Base-by-base conservation (phyloP, 352 stramenopile species). In the Stephanocyclus meneghinianus region DNA sequence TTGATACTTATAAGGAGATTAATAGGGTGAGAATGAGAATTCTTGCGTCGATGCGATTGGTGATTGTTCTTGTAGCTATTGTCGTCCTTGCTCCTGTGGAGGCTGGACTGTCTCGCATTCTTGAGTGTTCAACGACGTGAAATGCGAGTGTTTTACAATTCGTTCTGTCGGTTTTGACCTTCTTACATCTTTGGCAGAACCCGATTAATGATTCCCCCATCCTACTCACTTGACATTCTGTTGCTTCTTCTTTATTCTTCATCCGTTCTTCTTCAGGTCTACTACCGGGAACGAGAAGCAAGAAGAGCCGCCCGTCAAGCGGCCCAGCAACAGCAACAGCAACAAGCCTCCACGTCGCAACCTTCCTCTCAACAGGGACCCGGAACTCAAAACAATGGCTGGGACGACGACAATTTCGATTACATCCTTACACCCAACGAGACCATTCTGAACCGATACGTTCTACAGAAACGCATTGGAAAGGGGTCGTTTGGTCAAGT, bases 401-500 rank as follows among this genome's bases (percentile, higher is more conserved):
- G 94, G 80, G 96, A 99, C 78, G 96, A 99, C 78, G 95, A 98
- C 57, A 94, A 97, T 50, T 98, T 96, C 71, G 96, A 99, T 83
- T 99, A 99, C 84, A 95, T 98, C 67, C 87, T 98, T 35, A 88
- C 96, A 15, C 70, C 94, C 29, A 93, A 96, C n/a, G 96, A 99
- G 83, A 84, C 98, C 32, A 93, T 99, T 71, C 90, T 87, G 50
- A 65, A 87, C 16, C 94, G 96, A 1, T 99, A 98, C 84, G 90
- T 96, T 71, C 92, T 99, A 40, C 92, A 98, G 51, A 94, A 96
- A 63, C 83, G 92, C 44, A 97, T 99, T 56, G 97, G 97, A 1
- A 97, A 97, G 50, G 97, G 96, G 11, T 98, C 95, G 2, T 99
- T 99, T 86, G 96, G 96, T 4, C 96, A 99, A 81, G 97, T 99